These are phyloP conservation scores for Ulmus americana DNA, from an alignment of 331 rosid genomes.

Conservation along the genomic window DNA sequence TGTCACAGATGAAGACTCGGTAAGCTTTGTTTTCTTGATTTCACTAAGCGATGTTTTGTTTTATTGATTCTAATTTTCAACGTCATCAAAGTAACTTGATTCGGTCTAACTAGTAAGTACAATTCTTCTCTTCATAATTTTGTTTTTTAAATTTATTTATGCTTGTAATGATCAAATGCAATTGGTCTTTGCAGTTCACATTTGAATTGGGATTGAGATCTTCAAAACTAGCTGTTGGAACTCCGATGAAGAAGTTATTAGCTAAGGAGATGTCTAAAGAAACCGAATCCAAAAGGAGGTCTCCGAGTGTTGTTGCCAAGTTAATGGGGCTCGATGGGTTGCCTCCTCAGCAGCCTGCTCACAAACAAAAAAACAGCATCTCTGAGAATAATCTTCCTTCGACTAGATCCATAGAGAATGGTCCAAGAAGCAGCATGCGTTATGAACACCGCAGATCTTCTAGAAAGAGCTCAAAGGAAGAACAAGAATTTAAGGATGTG, in stretches of 20 bases:
- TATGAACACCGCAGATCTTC: conserved; percentile 37
- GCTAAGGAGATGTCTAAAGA: conserved; percentile 72
- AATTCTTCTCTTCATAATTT: not conserved
- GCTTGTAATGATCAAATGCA: conserved; percentile 10
- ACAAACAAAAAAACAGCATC: conserved; percentile 40
- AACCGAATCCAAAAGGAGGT: conserved; percentile 54
- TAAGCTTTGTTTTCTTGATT: conserved; percentile 31
- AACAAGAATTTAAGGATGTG: conserved; percentile 87
- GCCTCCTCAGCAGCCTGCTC: conserved; percentile 56
- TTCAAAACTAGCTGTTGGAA: conserved; percentile 51
- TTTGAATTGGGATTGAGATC: conserved; percentile 56
- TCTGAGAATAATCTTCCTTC: conserved; percentile 31
- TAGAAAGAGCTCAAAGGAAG: conserved; percentile 59
- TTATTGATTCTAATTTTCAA: not conserved
- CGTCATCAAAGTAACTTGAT: not conserved
- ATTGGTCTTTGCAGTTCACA: conserved; percentile 42
- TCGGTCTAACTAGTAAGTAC: not conserved
- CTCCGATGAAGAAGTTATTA: conserved; percentile 75
- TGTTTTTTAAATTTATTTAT: not conserved
- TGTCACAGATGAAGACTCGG: conserved; percentile 51
- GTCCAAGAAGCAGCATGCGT: conserved; percentile 29
- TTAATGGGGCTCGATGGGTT: conserved; percentile 98
- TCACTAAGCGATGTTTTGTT: not conserved
- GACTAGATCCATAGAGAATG: conserved; percentile 36
- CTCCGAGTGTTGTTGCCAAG: conserved; percentile 71